These are phyloP conservation scores for Vachellia collinsii DNA, from an alignment of 306 rosid species.

Conservation along the genomic window DNA sequence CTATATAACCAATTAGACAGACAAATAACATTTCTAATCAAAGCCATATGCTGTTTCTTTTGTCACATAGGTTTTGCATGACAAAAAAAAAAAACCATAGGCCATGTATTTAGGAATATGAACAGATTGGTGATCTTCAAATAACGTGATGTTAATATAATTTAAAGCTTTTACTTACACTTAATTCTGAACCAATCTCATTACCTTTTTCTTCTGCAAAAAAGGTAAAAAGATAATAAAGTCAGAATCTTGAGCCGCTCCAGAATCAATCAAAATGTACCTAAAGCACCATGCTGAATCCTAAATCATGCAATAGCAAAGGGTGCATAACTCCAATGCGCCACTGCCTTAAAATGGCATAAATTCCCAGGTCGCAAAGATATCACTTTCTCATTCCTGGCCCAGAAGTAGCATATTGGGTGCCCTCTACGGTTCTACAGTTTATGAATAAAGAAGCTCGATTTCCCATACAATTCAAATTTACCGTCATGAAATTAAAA, in stretches of 20 bases:
- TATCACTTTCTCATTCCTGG: neutral
- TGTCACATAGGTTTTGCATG: neutral
- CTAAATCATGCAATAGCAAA: slow-evolving; percentile 10
- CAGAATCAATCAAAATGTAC: neutral
- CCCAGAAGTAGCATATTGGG: slow-evolving; percentile 16
- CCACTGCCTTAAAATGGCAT: neutral
- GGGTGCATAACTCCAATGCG: neutral
- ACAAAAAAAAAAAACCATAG: neutral
- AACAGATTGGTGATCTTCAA: neutral
- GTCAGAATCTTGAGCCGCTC: neutral
- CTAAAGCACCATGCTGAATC: neutral
- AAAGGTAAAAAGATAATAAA: neutral
- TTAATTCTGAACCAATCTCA: neutral
- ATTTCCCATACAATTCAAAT: neutral
- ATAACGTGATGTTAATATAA: neutral
- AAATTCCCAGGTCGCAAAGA: neutral
- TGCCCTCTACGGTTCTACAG: neutral
- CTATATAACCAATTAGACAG: neutral
- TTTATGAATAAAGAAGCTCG: neutral
- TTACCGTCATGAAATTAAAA: too few relatives aligned
- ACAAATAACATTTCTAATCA: neutral
- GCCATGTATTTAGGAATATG: neutral
- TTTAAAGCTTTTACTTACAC: neutral
- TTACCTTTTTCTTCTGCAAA: neutral
- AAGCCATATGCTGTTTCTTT: neutral